Percentiles rank a stretch among this genome's conserved stretches.
These are phyloP conservation scores for Lasiodiplodia gonubiensis DNA, from an alignment of 2,329 filamentous ascomycete species.

Conservation along the genomic window DNA sequence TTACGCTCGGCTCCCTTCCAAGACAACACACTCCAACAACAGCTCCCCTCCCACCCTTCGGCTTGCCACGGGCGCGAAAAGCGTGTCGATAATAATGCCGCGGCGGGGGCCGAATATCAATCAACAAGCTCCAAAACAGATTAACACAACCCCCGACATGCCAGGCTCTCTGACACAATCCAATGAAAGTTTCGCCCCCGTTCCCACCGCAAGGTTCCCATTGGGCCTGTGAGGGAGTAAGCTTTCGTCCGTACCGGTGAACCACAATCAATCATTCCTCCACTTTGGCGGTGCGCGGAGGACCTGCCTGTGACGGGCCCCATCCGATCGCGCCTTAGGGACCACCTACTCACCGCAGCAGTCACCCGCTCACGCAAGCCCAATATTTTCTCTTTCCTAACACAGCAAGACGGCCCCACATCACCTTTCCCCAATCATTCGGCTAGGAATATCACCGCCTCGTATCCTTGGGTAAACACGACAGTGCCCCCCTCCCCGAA, in stretches of 20 bases:
- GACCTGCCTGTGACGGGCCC: no score
- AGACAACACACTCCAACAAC: background rate
- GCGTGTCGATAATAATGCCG: background rate
- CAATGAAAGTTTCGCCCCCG: background rate
- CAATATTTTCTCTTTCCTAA: background rate
- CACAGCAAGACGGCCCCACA: background rate
- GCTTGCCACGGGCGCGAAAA: background rate
- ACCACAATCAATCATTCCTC: background rate
- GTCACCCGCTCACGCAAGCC: background rate
- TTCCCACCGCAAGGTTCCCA: slow-evolving; percentile 2
- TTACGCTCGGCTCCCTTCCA: background rate
- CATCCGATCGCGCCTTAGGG: background rate
- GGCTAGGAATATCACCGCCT: background rate
- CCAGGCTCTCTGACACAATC: background rate
- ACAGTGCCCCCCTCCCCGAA: background rate
- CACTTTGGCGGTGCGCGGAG: no score
- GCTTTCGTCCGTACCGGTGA: slow-evolving; percentile 4
- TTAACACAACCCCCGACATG: background rate
- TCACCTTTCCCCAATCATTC: background rate
- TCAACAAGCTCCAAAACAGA: slow-evolving; percentile 13
- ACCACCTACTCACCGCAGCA: background rate
- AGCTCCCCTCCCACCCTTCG: background rate
- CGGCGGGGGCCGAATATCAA: slow-evolving; percentile 16
- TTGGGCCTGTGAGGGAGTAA: background rate
- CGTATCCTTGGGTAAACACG: background rate